Conservation (phyloP, 176 grass and related monocot species). For the Hyparrhenia diplandra region DNA sequence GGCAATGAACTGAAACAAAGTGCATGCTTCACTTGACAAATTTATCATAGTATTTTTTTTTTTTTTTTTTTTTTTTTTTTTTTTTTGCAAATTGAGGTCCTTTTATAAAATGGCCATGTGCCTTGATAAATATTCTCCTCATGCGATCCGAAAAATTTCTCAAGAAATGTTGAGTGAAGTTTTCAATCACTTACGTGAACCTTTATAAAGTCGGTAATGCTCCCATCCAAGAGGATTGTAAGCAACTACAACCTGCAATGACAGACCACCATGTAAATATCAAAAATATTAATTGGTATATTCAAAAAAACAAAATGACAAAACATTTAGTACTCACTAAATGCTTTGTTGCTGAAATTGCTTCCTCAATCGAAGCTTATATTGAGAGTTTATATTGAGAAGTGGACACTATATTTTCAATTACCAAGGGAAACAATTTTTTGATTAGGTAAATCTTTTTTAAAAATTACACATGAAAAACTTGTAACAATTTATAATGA, state of each 20-base stretch:
- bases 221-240: constrained; percentile 89
- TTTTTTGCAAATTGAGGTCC: no score
- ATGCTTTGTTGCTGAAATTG: constrained; percentile 46
- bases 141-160: no score
- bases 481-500: background rate
- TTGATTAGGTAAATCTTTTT: constrained; percentile 1
- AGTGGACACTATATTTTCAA: constrained; percentile 62
- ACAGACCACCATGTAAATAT: constrained; percentile 7
- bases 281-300: background rate
- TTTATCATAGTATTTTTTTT: no score
- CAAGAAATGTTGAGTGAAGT: background rate
- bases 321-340: constrained; percentile 52
- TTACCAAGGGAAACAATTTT: background rate
- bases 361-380: constrained; percentile 73
- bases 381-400: constrained; percentile 97
- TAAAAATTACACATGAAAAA: background rate
- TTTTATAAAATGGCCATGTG: no score
- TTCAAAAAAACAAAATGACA: constrained; percentile 15
- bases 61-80: no score
- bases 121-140: background rate
- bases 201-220: constrained; percentile 56
- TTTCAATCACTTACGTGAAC: constrained; percentile 46
- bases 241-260: constrained; percentile 44
- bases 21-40: no score
- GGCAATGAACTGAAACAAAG: no score